Evolutionary conservation across 148 eudicot genomes (phyloP).

Genomic region (Rhododendron griersonianum): DNA sequence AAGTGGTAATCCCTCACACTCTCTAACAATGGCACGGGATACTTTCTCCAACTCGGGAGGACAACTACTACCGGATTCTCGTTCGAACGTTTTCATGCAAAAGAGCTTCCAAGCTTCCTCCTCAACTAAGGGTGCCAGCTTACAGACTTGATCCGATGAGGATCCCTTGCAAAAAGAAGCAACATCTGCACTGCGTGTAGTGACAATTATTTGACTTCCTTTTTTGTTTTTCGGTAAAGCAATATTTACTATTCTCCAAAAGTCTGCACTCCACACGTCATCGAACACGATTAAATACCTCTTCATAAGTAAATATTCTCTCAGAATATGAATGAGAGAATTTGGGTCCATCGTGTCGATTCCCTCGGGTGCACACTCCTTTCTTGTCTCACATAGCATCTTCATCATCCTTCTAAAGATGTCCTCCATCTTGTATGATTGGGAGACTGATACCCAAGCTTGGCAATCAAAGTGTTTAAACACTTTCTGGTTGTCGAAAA

Average conservation of each 20-base stretch:
- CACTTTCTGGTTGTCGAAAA: background rate
- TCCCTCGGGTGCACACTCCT: background rate
- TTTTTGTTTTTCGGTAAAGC: background rate
- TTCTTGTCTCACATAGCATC: background rate
- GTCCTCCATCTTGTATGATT: background rate
- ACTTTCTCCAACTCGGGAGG: background rate
- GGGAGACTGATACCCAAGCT: background rate
- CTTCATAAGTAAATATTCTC: background rate
- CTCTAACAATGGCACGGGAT: background rate
- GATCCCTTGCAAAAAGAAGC: background rate
- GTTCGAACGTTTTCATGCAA: background rate
- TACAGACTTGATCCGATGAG: background rate
- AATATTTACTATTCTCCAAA: background rate
- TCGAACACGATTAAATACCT: background rate
- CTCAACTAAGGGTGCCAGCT: background rate
- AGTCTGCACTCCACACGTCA: background rate
- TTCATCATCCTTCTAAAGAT: background rate
- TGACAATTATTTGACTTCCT: background rate
- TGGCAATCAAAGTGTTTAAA: background rate
- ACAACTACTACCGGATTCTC: background rate
- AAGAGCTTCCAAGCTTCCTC: background rate
- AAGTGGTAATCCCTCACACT: slow-evolving; percentile 2
- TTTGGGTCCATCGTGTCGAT: background rate
- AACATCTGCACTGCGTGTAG: background rate
- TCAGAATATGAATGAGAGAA: background rate